Conservation (phyloP, 768 basidiomycete species). For the Cystofilobasidium ferigula region DNA sequence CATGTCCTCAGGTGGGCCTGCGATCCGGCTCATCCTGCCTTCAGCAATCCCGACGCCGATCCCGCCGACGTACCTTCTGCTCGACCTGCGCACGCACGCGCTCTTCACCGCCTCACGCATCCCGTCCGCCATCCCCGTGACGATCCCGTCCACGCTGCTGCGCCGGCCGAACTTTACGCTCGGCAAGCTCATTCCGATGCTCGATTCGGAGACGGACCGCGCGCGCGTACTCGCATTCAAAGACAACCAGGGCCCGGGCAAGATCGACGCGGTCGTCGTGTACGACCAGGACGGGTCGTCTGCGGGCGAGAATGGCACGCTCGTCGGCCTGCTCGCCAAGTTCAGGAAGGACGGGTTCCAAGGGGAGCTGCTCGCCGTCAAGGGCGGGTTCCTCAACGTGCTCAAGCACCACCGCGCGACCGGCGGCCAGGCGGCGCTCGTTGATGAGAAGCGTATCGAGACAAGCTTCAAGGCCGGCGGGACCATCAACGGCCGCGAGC, state of each 20-base stretch:
- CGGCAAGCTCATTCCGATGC: constrained; percentile 63
- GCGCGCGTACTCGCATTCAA: constrained; percentile 8
- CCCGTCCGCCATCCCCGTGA: constrained; percentile 63
- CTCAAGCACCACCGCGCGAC: constrained; percentile 33
- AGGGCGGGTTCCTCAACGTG: constrained; percentile 69
- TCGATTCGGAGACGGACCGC: constrained; percentile 40
- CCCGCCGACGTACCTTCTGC: constrained; percentile 45
- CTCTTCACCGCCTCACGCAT: constrained; percentile 58
- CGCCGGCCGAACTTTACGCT: constrained; percentile 80
- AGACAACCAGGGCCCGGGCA: not conserved
- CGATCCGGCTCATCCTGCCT: constrained; percentile 27
- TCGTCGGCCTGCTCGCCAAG: constrained; percentile 39
- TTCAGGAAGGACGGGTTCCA: constrained; percentile 43
- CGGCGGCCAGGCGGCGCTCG: not conserved
- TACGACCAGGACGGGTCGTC: constrained; percentile 67
- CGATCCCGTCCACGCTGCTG: constrained; percentile 86
- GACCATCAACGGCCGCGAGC: constrained; percentile 23
- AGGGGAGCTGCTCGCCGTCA: constrained; percentile 63
- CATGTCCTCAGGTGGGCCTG: constrained; percentile 19
- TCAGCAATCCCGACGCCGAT: constrained; percentile 23
- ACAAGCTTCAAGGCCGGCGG: not conserved
- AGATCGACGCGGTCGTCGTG: constrained; percentile 49
- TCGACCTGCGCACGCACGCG: constrained; percentile 81
- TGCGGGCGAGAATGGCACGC: constrained; percentile 47
- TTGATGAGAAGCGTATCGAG: constrained; percentile 7